Conservation (phyloP, 73 alveolate species). For the Paramecium tetraurelia region DNA sequence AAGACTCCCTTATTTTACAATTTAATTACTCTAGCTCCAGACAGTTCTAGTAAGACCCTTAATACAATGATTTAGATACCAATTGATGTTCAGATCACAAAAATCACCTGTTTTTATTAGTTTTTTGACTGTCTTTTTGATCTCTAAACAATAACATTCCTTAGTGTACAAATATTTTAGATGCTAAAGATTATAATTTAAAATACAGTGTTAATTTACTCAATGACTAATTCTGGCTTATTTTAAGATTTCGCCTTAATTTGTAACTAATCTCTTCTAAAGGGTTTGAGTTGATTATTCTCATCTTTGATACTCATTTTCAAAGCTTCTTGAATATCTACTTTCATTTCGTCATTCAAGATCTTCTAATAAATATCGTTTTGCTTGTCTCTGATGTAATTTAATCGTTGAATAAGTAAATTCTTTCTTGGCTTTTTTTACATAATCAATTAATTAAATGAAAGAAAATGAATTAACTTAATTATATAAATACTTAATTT, state of each 20-base stretch:
- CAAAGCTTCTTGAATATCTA: neutral
- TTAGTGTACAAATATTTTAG: neutral
- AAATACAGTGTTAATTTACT: neutral
- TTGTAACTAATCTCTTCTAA: constrained; percentile 9
- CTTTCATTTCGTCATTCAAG: neutral
- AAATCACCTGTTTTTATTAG: neutral
- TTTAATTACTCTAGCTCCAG: neutral
- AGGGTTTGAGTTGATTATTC: constrained; percentile 3
- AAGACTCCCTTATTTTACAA: neutral
- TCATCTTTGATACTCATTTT: constrained; percentile 2
- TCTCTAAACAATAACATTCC: neutral
- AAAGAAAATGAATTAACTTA: neutral
- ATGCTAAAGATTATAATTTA: neutral
- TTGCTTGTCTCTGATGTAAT: neutral
- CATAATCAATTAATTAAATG: neutral
- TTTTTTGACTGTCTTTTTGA: neutral
- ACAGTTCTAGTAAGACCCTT: neutral
- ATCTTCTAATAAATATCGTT: neutral
- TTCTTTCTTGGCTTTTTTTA: neutral
- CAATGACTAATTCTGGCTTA: neutral
- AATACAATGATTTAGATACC: neutral
- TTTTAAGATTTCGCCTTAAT: neutral
- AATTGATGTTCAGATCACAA: neutral
- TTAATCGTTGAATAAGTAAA: neutral
- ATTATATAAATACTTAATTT: neutral